These are phyloP conservation scores for Scorias spongiosa DNA, from an alignment of 2,329 filamentous ascomycete species.

Conservation along the genomic window DNA sequence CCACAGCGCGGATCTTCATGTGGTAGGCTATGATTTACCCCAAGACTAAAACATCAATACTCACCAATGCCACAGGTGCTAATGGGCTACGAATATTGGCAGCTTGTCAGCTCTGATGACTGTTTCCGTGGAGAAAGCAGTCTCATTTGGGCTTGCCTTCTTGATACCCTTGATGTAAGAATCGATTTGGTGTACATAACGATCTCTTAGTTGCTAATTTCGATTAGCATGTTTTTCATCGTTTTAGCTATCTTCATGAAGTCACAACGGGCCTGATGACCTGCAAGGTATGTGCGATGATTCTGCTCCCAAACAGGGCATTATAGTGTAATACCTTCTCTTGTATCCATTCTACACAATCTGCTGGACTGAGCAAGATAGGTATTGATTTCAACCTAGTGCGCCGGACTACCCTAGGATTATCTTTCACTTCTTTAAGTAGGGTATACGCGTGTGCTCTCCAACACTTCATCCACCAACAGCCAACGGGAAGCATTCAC, in stretches of 20 bases:
- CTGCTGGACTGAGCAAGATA: conserved; percentile 1
- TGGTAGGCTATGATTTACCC: background rate
- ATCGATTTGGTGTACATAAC: background rate
- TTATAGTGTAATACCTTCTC: too few relatives aligned
- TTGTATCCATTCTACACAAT: background rate
- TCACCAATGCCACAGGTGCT: background rate
- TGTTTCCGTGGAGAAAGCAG: background rate
- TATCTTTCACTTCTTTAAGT: conserved; percentile 22
- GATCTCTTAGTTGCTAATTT: background rate
- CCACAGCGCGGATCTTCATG: conserved; percentile 22
- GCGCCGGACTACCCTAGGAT: conserved; percentile 6
- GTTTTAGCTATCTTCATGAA: background rate
- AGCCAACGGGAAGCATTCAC: background rate
- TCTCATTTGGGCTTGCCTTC: background rate
- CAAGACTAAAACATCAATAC: background rate
- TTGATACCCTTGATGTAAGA: background rate
- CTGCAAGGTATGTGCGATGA: background rate
- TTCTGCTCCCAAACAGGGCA: too few relatives aligned
- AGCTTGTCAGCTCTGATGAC: conserved; percentile 1
- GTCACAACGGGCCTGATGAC: background rate
- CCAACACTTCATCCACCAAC: background rate
- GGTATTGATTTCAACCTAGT: conserved; percentile 1
- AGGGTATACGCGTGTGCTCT: background rate
- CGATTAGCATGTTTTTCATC: background rate
- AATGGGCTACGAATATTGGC: conserved; percentile 3